These are phyloP conservation scores for Diaporthe velutina DNA, from an alignment of 2,329 filamentous ascomycete genomes.

Conservation along the genomic window DNA sequence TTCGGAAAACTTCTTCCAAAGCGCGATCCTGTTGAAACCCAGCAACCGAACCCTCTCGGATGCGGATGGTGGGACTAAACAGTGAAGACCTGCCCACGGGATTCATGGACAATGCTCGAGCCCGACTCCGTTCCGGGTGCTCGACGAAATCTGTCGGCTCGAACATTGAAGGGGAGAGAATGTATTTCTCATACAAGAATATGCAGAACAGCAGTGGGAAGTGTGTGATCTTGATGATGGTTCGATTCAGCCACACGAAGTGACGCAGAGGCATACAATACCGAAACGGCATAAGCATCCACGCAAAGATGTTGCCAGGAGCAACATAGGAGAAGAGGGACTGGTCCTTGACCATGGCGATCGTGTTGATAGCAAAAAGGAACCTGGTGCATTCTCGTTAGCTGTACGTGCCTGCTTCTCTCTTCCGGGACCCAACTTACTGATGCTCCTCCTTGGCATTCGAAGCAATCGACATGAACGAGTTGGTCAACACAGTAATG, in stretches of 20 bases:
- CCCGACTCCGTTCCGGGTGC: constrained; percentile 66
- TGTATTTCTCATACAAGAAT: constrained; percentile 86
- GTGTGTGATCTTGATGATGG: constrained; percentile 91
- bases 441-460: constrained; percentile 94
- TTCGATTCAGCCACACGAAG: constrained; percentile 90
- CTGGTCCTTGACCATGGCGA: constrained; percentile 99
- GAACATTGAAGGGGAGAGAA: constrained; percentile 81
- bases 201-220: constrained; percentile 89
- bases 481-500: constrained; percentile 96
- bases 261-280: constrained; percentile 83
- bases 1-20: constrained; percentile 90
- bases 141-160: constrained; percentile 91
- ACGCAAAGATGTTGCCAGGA: constrained; percentile 91
- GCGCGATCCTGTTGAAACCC: constrained; percentile 92
- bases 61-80: constrained; percentile 79
- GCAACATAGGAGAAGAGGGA: constrained; percentile 94
- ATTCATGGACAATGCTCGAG: constrained; percentile 69
- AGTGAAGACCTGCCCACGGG: constrained; percentile 69
- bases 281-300: constrained; percentile 86
- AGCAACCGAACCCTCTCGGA: constrained; percentile 87
- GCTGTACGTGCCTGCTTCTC: not conserved
- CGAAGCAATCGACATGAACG: constrained; percentile 93
- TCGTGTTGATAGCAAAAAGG: constrained; percentile 95
- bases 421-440: constrained; percentile 52
- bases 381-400: constrained; percentile 62